Percentiles rank a stretch among this genome's conserved stretches.
phyloP scores from a whole-genome alignment of 2,329 filamentous ascomycete species.

The Helminthosporium solani region DNA sequence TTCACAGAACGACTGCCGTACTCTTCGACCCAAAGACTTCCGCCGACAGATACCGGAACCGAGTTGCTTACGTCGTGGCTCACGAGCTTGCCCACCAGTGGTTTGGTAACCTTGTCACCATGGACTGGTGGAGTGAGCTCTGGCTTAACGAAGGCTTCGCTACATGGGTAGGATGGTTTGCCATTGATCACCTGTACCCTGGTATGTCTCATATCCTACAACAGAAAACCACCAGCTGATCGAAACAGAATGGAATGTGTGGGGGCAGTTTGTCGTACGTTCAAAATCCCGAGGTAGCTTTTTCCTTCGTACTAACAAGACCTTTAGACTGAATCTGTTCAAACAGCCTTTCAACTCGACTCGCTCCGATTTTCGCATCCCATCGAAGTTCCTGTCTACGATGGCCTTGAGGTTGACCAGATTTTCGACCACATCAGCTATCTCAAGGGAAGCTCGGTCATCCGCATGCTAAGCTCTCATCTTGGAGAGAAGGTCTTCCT shows the following conservation, averaged over 20 bases:
- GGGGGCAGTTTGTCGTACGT: constrained; percentile 88
- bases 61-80: constrained; percentile 95
- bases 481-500: constrained; percentile 87
- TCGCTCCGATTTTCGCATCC: constrained; percentile 89
- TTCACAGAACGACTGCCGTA: constrained; percentile 72
- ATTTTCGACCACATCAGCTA: constrained; percentile 98
- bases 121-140: constrained; percentile 91
- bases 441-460: constrained; percentile 91
- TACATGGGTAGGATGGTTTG: constrained; percentile 96
- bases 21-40: constrained; percentile 94
- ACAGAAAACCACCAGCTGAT: constrained; percentile 7
- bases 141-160: constrained; percentile 97
- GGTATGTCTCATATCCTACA: constrained; percentile 42
- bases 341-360: constrained; percentile 87
- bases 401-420: constrained; percentile 94
- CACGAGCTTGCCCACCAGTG: constrained; percentile 96
- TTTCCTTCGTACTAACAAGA: constrained; percentile 37
- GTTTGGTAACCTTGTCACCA: constrained; percentile 93
- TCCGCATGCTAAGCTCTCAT: constrained; percentile 92
- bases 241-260: constrained; percentile 84
- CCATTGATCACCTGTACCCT: constrained; percentile 86
- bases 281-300: constrained; percentile 56
- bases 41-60: constrained; percentile 86
- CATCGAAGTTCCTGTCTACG: constrained; percentile 91
- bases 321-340: constrained; percentile 78